Evolutionary conservation across 345 rosid species (phyloP).

Genomic region (Erucastrum elatum): DNA sequence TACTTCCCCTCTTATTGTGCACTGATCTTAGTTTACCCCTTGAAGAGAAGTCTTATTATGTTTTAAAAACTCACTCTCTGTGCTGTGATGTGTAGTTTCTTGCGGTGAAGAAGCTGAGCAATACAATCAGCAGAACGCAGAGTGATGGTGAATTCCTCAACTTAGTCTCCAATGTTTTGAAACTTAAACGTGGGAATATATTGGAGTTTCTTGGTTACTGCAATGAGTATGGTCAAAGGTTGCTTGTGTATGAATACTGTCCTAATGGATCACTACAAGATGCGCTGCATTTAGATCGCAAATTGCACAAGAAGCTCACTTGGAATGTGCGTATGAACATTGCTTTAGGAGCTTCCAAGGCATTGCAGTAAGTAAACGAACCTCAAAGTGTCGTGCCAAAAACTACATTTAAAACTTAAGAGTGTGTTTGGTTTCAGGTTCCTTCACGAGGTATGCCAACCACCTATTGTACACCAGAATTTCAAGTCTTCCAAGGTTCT

Average conservation of each 20-base stretch:
- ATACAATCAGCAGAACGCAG: slow-evolving; percentile 47
- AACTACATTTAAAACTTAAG: no score
- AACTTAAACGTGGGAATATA: slow-evolving; percentile 64
- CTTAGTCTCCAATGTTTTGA: slow-evolving; percentile 56
- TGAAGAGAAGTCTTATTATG: background rate
- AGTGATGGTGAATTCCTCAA: slow-evolving; percentile 62
- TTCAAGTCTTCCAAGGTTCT: slow-evolving; percentile 82
- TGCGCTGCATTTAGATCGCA: slow-evolving; percentile 70
- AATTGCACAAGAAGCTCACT: slow-evolving; percentile 58
- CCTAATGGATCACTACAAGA: slow-evolving; percentile 71
- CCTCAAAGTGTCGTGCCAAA: slow-evolving; percentile 6
- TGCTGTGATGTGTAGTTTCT: slow-evolving; percentile 46
- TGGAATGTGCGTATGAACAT: slow-evolving; percentile 72
- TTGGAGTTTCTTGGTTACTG: slow-evolving; percentile 84
- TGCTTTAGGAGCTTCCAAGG: slow-evolving; percentile 87
- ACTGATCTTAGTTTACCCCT: background rate
- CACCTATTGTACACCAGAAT: slow-evolving; percentile 70
- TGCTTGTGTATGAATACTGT: slow-evolving; percentile 72
- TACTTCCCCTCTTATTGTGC: slow-evolving; percentile 14
- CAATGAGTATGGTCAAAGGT: slow-evolving; percentile 68
- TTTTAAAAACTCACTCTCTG: background rate
- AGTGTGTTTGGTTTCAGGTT: slow-evolving; percentile 48
- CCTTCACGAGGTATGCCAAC: slow-evolving; percentile 85
- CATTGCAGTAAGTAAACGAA: slow-evolving; percentile 73
- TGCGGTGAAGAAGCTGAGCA: slow-evolving; percentile 82